Evolutionary conservation across 2,329 filamentous ascomycete genomes (phyloP), one percentile per base, ranked within the genome.

Genomic region (Colletotrichum chrysophilum): DNA sequence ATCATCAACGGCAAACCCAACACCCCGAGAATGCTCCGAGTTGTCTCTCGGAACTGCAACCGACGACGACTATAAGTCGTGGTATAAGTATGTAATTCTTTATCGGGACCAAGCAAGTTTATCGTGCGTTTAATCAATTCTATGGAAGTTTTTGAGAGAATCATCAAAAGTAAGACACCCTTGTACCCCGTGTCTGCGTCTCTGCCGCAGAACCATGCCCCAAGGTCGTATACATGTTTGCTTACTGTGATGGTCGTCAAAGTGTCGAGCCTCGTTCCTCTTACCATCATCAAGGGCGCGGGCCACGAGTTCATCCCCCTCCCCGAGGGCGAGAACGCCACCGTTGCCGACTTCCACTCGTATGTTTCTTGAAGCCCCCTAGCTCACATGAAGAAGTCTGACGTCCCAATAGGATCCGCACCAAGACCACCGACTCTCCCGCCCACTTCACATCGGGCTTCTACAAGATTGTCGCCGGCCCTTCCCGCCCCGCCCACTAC

Each of bases 241-340:
- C n/a, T 38, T 34, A 38, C 61, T 43, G 21, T 24, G 12, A 14
- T 7, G 10, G 4, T 1, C 18, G 3, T 32, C 4, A 26, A 83
- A 77, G 66, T 75, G 74, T 76, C 75, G 21, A 72, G 56, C 13
- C 56, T 76, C 14, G 73, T 76, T 28, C 67, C 75, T 38, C 73
- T 76, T n/a, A 71, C 67, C n/a, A 56, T 73, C 28, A 70, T 77
- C 43, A 77, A 77, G 62, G 75, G 75, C 67, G 75, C 75, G 5
- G 68, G 75, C 62, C 43, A 60, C 34, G 67, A 76, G 62, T 70
- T 56, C 56, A 77, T 77, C 28, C 73, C 75, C 55, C 61, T 77
- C 8, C 72, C 72, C 7, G 16, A 76, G 36, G 73, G 72, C 4
- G 58, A 76, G 62, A 77, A 77, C 38, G 75, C 75, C 12, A 77